These are phyloP conservation scores for Blumeriella jaapii DNA, from an alignment of 2,329 filamentous ascomycete genomes.

Conservation along the genomic window DNA sequence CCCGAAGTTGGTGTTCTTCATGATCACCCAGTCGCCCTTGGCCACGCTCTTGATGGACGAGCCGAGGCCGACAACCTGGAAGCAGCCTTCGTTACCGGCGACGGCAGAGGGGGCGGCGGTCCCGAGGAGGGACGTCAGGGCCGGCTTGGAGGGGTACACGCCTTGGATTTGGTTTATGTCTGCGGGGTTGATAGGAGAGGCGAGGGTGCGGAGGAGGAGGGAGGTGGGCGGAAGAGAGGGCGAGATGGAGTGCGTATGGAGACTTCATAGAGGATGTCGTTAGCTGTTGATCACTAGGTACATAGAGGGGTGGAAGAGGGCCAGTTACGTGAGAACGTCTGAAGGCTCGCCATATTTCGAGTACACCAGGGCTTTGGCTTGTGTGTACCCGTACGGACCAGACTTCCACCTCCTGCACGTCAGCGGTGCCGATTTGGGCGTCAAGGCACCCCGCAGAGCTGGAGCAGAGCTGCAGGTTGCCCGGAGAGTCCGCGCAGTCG, in stretches of 20 bases:
- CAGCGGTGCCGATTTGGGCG: constrained; percentile 6
- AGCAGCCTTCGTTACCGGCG: constrained; percentile 85
- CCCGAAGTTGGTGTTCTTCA: constrained; percentile 70
- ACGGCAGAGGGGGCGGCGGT: constrained; percentile 67
- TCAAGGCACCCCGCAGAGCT: constrained; percentile 13
- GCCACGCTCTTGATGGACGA: constrained; percentile 38
- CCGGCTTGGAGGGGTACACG: constrained; percentile 78
- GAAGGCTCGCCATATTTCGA: constrained; percentile 63
- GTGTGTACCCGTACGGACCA: constrained; percentile 65
- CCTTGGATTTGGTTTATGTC: constrained; percentile 98
- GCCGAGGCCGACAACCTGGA: constrained; percentile 70
- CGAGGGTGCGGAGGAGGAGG: constrained; percentile 53
- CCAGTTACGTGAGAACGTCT: constrained; percentile 48
- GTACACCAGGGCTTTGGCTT: constrained; percentile 73
- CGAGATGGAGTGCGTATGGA: constrained; percentile 68
- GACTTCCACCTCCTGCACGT: constrained; percentile 34
- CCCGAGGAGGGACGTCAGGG: constrained; percentile 64
- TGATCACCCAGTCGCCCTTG: constrained; percentile 89
- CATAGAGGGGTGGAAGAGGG: neutral
- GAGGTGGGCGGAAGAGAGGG: constrained; percentile 30
- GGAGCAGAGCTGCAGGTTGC: constrained; percentile 5
- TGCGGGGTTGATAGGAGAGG: constrained; percentile 88
- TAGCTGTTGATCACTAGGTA: constrained; percentile 2
- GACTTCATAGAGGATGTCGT: constrained; percentile 29
- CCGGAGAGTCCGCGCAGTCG: constrained; percentile 10